Evolutionary conservation across 75 land plant species (phyloP).

Genomic region (Selaginella tamariscina): DNA sequence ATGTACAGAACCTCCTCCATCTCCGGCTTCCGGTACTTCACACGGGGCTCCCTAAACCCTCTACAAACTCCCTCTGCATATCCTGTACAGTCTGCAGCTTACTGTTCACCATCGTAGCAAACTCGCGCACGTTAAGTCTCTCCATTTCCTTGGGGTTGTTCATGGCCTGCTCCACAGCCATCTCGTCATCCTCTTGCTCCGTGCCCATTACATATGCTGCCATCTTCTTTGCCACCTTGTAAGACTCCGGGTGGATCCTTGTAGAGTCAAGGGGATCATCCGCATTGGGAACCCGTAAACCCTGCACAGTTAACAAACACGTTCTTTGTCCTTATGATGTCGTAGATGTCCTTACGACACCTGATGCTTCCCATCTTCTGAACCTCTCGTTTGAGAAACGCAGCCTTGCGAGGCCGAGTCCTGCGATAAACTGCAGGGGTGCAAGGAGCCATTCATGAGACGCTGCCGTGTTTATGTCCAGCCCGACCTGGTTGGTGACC

Average conservation of each 20-base stretch:
- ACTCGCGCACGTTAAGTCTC: not conserved
- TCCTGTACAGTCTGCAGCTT: not conserved
- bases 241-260: slow-evolving; percentile 11
- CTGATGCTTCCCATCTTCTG: not conserved
- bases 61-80: not conserved
- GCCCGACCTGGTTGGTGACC: slow-evolving; percentile 4
- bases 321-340: not conserved
- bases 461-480: slow-evolving; percentile 1
- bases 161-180: slow-evolving; percentile 4
- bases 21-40: not conserved
- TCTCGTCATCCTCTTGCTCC: not conserved
- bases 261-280: not conserved
- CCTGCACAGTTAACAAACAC: not conserved
- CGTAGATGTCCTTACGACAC: not conserved
- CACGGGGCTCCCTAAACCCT: not conserved
- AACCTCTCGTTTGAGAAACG: not conserved
- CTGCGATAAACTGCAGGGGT: slow-evolving; percentile 5
- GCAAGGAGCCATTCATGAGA: slow-evolving; percentile 7
- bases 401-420: slow-evolving; percentile 6
- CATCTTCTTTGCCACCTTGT: not conserved
- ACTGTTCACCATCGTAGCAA: not conserved
- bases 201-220: not conserved
- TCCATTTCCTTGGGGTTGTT: not conserved
- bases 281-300: not conserved
- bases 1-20: not conserved